Evolutionary conservation across 441 rosid genomes (phyloP).

Genomic region (Omphalea diandra): DNA sequence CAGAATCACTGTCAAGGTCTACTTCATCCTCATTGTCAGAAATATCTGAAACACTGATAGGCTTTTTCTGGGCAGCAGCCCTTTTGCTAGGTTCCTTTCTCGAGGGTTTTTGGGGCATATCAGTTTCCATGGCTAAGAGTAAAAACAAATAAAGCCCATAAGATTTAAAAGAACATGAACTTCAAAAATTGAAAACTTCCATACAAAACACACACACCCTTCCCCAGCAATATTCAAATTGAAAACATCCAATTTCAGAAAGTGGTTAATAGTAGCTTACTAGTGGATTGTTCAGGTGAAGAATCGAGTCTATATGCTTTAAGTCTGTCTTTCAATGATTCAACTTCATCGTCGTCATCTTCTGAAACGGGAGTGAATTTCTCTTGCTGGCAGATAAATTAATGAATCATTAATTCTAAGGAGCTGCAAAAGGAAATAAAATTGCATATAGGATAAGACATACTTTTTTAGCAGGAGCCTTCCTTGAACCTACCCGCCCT

Average conservation of each 20-base stretch:
- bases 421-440: neutral
- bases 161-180: neutral
- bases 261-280: slow-evolving; percentile 31
- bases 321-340: slow-evolving; percentile 51
- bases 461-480: slow-evolving; percentile 69
- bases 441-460: slow-evolving; percentile 1
- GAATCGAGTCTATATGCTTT: slow-evolving; percentile 65
- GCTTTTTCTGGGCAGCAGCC: slow-evolving; percentile 46
- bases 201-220: neutral
- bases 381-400: slow-evolving; percentile 22
- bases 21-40: slow-evolving; percentile 38
- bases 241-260: too few species aligned
- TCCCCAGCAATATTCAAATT: too few species aligned
- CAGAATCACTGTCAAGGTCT: slow-evolving; percentile 35
- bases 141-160: neutral
- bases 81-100: slow-evolving; percentile 39
- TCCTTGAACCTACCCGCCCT: slow-evolving; percentile 57
- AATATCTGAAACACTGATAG: slow-evolving; percentile 26
- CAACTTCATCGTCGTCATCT: slow-evolving; percentile 51
- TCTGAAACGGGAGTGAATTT: slow-evolving; percentile 11
- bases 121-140: slow-evolving; percentile 42
- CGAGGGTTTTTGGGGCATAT: slow-evolving; percentile 36
- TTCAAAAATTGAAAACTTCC: neutral
- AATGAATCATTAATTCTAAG: neutral
- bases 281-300: slow-evolving; percentile 54